Evolutionary conservation across 1,284 basidiomycete species (phyloP), one percentile per base, ranked within the genome.

Genomic region (Anthracocystis walkeri): DNA sequence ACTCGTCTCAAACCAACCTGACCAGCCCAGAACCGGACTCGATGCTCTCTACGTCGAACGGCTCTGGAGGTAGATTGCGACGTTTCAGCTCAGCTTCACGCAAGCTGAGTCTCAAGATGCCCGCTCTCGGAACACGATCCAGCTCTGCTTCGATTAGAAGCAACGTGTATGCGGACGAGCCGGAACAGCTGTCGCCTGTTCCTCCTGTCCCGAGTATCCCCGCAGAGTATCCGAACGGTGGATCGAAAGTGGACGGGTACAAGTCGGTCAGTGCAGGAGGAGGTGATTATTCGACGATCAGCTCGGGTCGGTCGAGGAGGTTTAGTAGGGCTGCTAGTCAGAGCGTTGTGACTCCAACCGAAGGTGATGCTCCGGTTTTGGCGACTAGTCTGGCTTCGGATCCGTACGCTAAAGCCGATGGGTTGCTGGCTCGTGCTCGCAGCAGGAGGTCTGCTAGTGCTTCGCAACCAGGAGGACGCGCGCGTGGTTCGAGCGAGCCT

Each of bases 91-190:
- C 62, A 3, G 58, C 63, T 21, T 64, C 68, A 14, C 59, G 76
- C 56, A 70, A 65, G 51, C 68, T 72, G 67, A 75, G 61, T 46
- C 65, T 75, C 65, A 67, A 66, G 54, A 77, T 67, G 61, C 75
- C 65, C 33, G 46, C 50, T 16, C 46, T 63, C 23, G 63, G 51
- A n/a, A 48, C 29, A 8, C 45, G 65, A 5, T 58, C 49, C 38
- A 57, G 53, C 50, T 69, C 69, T 1, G 50, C 69, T 20, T 66
- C 65, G 16, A 69, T 67, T 45, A 41, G 58, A 5, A 51, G 33
- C 56, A 57, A 40, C 27, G 25, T 66, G 12, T 67, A 66, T n/a
- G 29, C 8, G 29, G 67, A 67, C 25, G 60, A 71, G 44, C 60
- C 67, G 2, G 55, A 72, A 11, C 56, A 62, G 29, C 18, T 58